Conservation (phyloP, 495 filamentous ascomycete genomes). For the Hypoxylon intermedium region DNA sequence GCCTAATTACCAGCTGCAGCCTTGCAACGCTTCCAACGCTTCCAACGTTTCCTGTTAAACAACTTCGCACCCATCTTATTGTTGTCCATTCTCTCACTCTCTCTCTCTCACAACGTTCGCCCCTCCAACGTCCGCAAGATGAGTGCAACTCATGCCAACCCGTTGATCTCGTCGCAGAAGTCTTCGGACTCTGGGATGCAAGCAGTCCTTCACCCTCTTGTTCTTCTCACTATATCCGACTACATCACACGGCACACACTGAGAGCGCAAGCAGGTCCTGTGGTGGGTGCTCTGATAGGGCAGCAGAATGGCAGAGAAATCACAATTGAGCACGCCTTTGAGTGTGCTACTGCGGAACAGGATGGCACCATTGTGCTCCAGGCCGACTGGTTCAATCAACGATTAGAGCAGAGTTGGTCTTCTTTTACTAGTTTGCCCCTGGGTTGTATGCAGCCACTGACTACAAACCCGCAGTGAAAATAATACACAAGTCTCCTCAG, state of each 20-base stretch:
- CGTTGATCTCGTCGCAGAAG: slow-evolving; percentile 58
- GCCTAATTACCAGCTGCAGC: slow-evolving; percentile 19
- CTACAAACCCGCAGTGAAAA: slow-evolving; percentile 67
- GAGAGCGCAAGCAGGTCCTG: slow-evolving; percentile 72
- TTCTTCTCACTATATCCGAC: slow-evolving; percentile 95
- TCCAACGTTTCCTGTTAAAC: neutral
- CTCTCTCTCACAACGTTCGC: neutral
- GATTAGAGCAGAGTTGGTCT: slow-evolving; percentile 81
- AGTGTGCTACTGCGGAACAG: slow-evolving; percentile 64
- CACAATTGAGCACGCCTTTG: slow-evolving; percentile 91
- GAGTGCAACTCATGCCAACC: slow-evolving; percentile 34
- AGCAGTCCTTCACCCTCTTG: slow-evolving; percentile 89
- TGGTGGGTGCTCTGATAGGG: slow-evolving; percentile 86
- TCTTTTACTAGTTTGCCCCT: too few relatives aligned
- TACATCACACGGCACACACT: slow-evolving; percentile 90
- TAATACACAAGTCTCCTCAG: slow-evolving; percentile 81
- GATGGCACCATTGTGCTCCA: slow-evolving; percentile 64
- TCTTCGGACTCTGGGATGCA: slow-evolving; percentile 79
- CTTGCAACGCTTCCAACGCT: slow-evolving; percentile 6
- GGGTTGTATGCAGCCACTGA: slow-evolving; percentile 18
- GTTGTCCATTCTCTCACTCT: neutral
- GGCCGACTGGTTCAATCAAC: slow-evolving; percentile 74
- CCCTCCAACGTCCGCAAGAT: slow-evolving; percentile 22
- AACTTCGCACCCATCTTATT: slow-evolving; percentile 9
- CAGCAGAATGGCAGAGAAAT: slow-evolving; percentile 90